These are phyloP conservation scores for Globisporangium canariense DNA, from an alignment of 352 stramenopile species.

Conservation along the genomic window DNA sequence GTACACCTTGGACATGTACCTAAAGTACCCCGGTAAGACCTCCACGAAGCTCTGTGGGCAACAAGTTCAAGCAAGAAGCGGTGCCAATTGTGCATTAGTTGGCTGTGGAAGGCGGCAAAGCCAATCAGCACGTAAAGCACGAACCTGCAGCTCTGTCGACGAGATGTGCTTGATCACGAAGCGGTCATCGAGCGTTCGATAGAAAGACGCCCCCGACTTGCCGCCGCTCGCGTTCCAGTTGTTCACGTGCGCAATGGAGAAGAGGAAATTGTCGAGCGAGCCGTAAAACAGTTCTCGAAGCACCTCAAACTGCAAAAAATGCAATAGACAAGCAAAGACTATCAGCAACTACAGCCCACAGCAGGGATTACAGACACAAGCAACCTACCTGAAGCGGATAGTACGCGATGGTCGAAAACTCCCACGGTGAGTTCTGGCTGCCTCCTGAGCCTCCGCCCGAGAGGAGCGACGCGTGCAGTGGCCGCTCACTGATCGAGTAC, in stretches of 20 bases:
- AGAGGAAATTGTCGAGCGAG: conserved; percentile 59
- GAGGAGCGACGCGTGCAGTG: conserved; percentile 58
- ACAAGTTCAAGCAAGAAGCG: conserved; percentile 16
- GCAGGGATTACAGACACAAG: background rate
- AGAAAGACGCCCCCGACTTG: conserved; percentile 97
- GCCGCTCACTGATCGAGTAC: conserved; percentile 47
- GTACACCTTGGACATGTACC: conserved; percentile 96
- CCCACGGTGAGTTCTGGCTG: conserved; percentile 44
- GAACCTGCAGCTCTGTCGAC: conserved; percentile 96
- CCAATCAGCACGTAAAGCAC: conserved; percentile 41
- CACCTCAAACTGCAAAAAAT: conserved; percentile 81
- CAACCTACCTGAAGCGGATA: conserved; percentile 69
- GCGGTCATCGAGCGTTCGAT: conserved; percentile 92
- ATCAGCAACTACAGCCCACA: background rate
- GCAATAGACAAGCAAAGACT: background rate
- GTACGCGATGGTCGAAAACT: conserved; percentile 72
- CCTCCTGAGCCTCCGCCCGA: conserved; percentile 31
- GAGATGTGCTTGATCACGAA: conserved; percentile 99
- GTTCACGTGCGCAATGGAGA: conserved; percentile 78
- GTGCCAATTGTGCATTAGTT: background rate
- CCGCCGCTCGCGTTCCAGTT: conserved; percentile 94
- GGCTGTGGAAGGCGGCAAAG: background rate
- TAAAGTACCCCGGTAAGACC: conserved; percentile 92
- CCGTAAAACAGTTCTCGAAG: conserved; percentile 90
- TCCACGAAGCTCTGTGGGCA: conserved; percentile 72